Conservation (phyloP, 2,329 filamentous ascomycete genomes). For the Ceratocystis alfenasii region DNA sequence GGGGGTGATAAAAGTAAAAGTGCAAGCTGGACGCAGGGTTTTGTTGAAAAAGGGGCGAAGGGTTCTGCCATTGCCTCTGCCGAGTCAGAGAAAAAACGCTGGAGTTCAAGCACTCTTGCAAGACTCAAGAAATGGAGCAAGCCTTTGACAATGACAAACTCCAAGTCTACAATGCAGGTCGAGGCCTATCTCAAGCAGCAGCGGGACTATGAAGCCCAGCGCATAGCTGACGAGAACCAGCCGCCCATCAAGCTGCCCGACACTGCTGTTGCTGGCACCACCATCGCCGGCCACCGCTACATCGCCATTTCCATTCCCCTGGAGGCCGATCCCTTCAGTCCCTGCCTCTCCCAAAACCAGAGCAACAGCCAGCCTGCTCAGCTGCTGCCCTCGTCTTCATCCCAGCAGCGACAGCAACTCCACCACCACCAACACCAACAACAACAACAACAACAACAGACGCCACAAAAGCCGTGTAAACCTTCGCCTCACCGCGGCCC, state of each 20-base stretch:
- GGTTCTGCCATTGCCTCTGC: background rate
- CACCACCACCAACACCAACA: conserved; percentile 7
- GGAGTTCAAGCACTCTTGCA: conserved; percentile 18
- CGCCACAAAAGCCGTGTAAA: background rate
- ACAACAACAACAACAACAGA: conserved; percentile 3
- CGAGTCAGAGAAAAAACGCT: conserved; percentile 19
- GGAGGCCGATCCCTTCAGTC: conserved; percentile 36
- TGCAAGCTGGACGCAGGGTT: conserved; percentile 10
- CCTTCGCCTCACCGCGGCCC: background rate
- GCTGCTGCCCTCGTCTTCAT: no score
- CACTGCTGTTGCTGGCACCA: conserved; percentile 43
- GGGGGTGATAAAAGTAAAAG: conserved; percentile 12
- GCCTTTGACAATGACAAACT: conserved; percentile 14
- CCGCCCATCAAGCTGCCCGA: conserved; percentile 39
- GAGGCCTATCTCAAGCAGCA: conserved; percentile 18
- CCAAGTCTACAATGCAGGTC: conserved; percentile 16
- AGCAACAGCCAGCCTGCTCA: background rate
- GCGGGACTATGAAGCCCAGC: conserved; percentile 24
- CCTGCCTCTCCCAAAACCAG: conserved; percentile 17
- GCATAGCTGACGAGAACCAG: conserved; percentile 22
- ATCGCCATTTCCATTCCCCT: conserved; percentile 51
- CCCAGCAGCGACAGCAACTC: conserved; percentile 15
- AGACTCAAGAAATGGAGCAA: conserved; percentile 17
- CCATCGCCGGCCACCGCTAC: conserved; percentile 42
- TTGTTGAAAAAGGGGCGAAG: conserved; percentile 12